phyloP scores from a whole-genome alignment of 108 stramenopile genomes.

The Discostella pseudostelligera region DNA sequence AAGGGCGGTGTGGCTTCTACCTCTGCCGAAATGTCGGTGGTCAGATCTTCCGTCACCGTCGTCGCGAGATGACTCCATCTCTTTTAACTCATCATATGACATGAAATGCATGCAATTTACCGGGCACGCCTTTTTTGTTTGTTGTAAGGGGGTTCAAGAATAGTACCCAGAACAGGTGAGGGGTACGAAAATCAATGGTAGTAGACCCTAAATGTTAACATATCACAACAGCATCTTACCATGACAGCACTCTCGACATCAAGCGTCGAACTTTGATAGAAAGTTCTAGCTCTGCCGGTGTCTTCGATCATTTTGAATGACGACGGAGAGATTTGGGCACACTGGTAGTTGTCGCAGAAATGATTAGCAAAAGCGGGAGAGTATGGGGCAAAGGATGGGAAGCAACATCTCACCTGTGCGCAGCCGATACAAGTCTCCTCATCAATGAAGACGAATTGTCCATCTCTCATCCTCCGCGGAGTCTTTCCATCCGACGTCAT shows the following conservation, averaged over 20 bases:
- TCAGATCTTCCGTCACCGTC: constrained; percentile 57
- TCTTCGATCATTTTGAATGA: constrained; percentile 74
- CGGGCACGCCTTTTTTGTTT: constrained; percentile 49
- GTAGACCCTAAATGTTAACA: too few species aligned
- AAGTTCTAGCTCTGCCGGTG: constrained; percentile 76
- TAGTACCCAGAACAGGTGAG: neutral
- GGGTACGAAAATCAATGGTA: neutral
- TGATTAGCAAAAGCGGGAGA: neutral
- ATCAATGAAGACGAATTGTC: constrained; percentile 85
- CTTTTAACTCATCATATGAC: constrained; percentile 64
- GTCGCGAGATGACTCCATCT: constrained; percentile 69
- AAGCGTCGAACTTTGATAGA: constrained; percentile 49
- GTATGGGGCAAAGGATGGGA: neutral
- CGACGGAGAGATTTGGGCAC: constrained; percentile 54
- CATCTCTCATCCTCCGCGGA: constrained; percentile 65
- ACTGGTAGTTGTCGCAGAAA: constrained; percentile 16
- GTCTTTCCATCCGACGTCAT: constrained; percentile 57
- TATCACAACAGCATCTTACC: too few species aligned
- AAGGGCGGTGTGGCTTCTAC: constrained; percentile 52
- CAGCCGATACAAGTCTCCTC: constrained; percentile 90
- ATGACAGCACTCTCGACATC: constrained; percentile 64
- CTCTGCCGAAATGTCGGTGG: constrained; percentile 53
- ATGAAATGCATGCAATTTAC: constrained; percentile 82
- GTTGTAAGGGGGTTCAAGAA: neutral
- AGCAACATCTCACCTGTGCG: constrained; percentile 21